These are phyloP conservation scores for Henningerozyma blattae DNA, from an alignment of 805 yeast species.

Conservation along the genomic window DNA sequence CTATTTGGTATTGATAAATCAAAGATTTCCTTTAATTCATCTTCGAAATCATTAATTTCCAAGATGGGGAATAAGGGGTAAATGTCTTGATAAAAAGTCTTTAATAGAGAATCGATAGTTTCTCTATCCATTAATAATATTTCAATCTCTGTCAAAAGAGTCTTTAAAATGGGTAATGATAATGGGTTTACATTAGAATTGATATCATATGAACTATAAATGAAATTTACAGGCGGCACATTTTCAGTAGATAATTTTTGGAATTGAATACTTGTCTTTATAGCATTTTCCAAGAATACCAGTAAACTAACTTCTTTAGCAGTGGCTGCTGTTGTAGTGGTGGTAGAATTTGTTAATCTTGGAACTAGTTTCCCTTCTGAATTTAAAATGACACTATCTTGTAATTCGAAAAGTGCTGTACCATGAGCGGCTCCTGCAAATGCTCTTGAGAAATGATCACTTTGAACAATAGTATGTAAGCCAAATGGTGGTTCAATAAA, in stretches of 20 bases:
- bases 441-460: constrained; percentile 8
- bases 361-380: constrained; percentile 3
- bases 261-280: constrained; percentile 7
- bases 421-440: constrained; percentile 11
- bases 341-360: neutral
- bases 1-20: neutral
- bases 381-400: constrained; percentile 1
- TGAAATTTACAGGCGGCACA: constrained; percentile 7
- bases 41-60: constrained; percentile 8
- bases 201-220: constrained; percentile 6
- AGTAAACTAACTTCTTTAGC: constrained; percentile 5
- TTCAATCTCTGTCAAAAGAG: constrained; percentile 8
- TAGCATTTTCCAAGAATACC: constrained; percentile 10
- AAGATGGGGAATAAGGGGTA: constrained; percentile 15
- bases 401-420: constrained; percentile 7
- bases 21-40: constrained; percentile 3
- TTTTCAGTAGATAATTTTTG: constrained; percentile 3
- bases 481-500: constrained; percentile 10
- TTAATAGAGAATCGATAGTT: constrained; percentile 4
- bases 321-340: neutral
- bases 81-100: constrained; percentile 10
- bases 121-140: constrained; percentile 4
- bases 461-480: constrained; percentile 8
- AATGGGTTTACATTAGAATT: constrained; percentile 8
- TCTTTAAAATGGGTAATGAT: constrained; percentile 2